Conservation (phyloP, 495 filamentous ascomycete species). For the Xylaria castorea region DNA sequence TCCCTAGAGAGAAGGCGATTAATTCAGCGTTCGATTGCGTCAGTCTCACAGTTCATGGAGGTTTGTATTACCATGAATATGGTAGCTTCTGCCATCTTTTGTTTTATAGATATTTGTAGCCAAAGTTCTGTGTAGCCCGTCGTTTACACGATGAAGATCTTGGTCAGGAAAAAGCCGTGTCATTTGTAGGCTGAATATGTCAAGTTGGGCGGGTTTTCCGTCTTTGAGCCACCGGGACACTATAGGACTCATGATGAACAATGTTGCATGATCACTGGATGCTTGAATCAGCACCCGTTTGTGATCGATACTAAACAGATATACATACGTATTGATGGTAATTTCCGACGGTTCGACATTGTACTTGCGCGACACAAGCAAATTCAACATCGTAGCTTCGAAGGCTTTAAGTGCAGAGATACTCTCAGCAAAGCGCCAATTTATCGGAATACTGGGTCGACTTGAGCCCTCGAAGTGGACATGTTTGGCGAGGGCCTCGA, state of each 20-base stretch:
- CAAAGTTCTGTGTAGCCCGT: slow-evolving; percentile 24
- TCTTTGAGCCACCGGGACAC: slow-evolving; percentile 18
- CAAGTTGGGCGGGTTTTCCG: neutral
- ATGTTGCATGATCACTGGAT: slow-evolving; percentile 33
- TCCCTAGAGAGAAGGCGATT: slow-evolving; percentile 19
- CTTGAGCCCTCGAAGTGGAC: slow-evolving; percentile 32
- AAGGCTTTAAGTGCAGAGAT: slow-evolving; percentile 42
- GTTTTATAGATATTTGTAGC: slow-evolving; percentile 59
- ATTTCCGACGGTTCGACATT: slow-evolving; percentile 25
- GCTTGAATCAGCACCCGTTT: neutral
- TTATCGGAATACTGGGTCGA: slow-evolving; percentile 39
- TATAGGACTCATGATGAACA: slow-evolving; percentile 35
- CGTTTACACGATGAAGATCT: slow-evolving; percentile 26
- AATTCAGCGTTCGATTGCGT: neutral
- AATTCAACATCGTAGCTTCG: slow-evolving; percentile 38
- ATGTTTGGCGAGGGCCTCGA: slow-evolving; percentile 3
- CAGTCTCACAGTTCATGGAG: neutral
- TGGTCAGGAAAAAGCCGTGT: slow-evolving; percentile 1
- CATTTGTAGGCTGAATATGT: slow-evolving; percentile 7
- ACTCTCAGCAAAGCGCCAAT: slow-evolving; percentile 45
- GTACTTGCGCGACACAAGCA: slow-evolving; percentile 39
- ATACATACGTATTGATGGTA: slow-evolving; percentile 33
- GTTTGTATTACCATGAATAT: slow-evolving; percentile 48
- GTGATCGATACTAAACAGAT: neutral
- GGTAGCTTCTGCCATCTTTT: slow-evolving; percentile 56